Evolutionary conservation across 1,284 basidiomycete genomes (phyloP), one percentile per base, ranked within the genome.

Genomic region (Ceratobasidium sp.): DNA sequence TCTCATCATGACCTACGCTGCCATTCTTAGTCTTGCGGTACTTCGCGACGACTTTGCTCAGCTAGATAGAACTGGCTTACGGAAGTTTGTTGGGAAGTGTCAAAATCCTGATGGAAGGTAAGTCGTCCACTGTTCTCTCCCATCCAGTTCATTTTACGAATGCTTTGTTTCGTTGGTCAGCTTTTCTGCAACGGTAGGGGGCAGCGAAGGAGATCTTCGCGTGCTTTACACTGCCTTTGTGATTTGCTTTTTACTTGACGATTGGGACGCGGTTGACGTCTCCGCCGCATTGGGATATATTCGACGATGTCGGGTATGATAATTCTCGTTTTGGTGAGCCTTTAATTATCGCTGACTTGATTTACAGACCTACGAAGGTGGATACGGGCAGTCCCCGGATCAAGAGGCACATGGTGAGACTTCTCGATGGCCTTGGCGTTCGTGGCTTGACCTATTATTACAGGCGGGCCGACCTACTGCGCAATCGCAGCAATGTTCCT

Each of bases 381-480:
- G 94, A 0, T 99, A 95, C 79, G 94, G 93, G 0, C 94, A 96
- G 80, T 86, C 88, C 0, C 91, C 94, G 0, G 88, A 86, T 44
- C 88, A 91, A 51, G 97, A 99, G 83, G 92, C 95, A 2, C 91
- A 97, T 82, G 95, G 95, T 91, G 75, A 51, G 84, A 17, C 33
- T 24, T 31, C 33, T 75, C 17, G 6, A 33, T 44, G 31, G 17
- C 47, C 14, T 6, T 22, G 45, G 15, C 33, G n/a, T 29, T 29
- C 27, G 22, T 17, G 6, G 1, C 1, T 8, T 59, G 14, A 14
- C 33, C 5, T 48, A 19, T 5, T 3, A 27, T 48, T 14, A 22
- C 76, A 94, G 95, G 96, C 24, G 97, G 97, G 5, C 95, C 95
- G 47, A 97, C 97, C 0, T 99, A 98, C 82, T 98, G 94, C 79